Evolutionary conservation across 1,284 basidiomycete genomes (phyloP).

Genomic region (Vanrija pseudolonga): DNA sequence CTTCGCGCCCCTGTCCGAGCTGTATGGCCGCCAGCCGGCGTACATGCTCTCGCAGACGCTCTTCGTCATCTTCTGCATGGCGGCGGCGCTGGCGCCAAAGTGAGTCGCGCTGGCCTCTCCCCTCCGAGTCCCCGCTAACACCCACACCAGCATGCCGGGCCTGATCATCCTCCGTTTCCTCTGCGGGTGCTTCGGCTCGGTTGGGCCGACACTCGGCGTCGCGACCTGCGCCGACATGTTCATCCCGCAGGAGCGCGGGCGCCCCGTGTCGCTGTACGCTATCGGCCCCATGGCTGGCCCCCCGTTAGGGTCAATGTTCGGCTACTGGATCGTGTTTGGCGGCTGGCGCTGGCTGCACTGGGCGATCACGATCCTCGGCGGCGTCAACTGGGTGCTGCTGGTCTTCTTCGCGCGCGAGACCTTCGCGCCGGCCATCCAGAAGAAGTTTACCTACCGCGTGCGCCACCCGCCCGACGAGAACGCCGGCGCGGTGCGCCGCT

Average conservation of each 20-base stretch:
- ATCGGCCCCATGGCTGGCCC: constrained; percentile 42
- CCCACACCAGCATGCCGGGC: constrained; percentile 28
- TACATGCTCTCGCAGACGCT: constrained; percentile 34
- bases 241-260: constrained; percentile 32
- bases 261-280: constrained; percentile 37
- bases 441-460: constrained; percentile 23
- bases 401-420: constrained; percentile 36
- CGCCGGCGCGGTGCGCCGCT: constrained; percentile 6
- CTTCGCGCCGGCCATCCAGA: constrained; percentile 37
- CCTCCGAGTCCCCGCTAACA: background rate
- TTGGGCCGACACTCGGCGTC: constrained; percentile 40
- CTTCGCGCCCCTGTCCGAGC: constrained; percentile 50
- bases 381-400: constrained; percentile 31
- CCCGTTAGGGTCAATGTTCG: constrained; percentile 37
- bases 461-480: constrained; percentile 14
- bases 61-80: constrained; percentile 42
- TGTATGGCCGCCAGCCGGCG: constrained; percentile 48
- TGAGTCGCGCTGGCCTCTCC: constrained; percentile 26
- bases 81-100: constrained; percentile 33
- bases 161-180: constrained; percentile 40
- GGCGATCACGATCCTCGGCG: constrained; percentile 36
- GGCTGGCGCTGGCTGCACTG: constrained; percentile 45
- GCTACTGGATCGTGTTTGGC: constrained; percentile 35
- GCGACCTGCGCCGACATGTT: constrained; percentile 43
- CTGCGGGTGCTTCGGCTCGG: constrained; percentile 36